Conservation (phyloP, 306 rosid genomes). For the Oemleria cerasiformis region DNA sequence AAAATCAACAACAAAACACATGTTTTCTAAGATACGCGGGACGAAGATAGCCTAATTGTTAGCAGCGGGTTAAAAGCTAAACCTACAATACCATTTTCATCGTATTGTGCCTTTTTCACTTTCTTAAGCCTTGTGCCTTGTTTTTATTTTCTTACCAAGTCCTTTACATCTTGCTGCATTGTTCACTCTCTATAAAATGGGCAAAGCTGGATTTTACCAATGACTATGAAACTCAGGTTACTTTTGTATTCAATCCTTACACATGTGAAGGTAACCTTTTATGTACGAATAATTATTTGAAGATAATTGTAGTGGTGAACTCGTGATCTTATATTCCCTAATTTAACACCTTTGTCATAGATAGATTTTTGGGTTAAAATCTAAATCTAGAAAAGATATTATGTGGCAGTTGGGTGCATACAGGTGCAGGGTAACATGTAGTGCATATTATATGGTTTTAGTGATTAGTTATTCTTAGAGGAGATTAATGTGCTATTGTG, state of each 20-base stretch:
- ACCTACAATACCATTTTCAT: too few relatives aligned
- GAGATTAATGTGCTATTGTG: background rate
- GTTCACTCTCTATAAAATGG: background rate
- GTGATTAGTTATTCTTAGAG: background rate
- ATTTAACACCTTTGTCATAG: background rate
- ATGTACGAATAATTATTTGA: background rate
- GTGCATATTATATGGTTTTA: background rate
- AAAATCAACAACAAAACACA: background rate
- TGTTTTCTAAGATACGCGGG: background rate
- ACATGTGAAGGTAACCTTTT: background rate
- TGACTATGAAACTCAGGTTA: background rate
- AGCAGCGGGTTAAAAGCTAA: background rate
- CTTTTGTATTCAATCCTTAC: background rate
- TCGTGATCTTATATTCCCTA: background rate
- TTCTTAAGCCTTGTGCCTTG: background rate
- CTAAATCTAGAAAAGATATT: too few relatives aligned
- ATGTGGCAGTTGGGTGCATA: too few relatives aligned
- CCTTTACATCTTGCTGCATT: too few relatives aligned
- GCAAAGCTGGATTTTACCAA: background rate
- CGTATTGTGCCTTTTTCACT: too few relatives aligned
- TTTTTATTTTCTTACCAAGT: background rate
- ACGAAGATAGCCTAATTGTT: background rate
- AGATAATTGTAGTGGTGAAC: background rate
- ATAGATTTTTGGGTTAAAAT: too few relatives aligned
- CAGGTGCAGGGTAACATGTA: background rate